Evolutionary conservation across 345 rosid genomes (phyloP).

Genomic region (Hirschfeldia incana): DNA sequence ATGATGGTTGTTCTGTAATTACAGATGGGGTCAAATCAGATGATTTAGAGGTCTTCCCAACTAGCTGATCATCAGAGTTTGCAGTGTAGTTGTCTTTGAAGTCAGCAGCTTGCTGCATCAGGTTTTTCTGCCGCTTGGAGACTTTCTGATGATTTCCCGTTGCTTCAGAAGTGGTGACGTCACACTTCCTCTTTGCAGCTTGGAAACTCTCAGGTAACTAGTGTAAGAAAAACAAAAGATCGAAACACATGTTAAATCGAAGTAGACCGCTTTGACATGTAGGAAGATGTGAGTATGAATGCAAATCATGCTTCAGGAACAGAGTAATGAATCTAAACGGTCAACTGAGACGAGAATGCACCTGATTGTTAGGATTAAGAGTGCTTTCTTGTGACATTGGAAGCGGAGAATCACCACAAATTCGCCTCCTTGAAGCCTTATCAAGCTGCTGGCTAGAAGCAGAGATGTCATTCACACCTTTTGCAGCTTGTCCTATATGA

Average conservation of each 20-base stretch:
- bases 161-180: constrained; percentile 37
- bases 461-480: neutral
- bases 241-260: neutral
- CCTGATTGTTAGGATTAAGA: constrained; percentile 17
- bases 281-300: neutral
- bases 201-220: constrained; percentile 35
- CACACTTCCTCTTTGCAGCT: constrained; percentile 40
- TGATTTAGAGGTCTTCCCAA: constrained; percentile 24
- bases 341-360: neutral
- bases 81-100: constrained; percentile 10
- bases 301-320: constrained; percentile 3
- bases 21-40: constrained; percentile 28
- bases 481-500: constrained; percentile 10
- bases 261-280: neutral
- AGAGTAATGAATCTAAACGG: neutral
- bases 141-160: constrained; percentile 42
- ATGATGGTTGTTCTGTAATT: constrained; percentile 20
- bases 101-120: constrained; percentile 37
- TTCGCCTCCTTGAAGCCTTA: constrained; percentile 3
- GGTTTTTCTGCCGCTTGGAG: constrained; percentile 56
- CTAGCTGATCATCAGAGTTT: constrained; percentile 25
- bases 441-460: constrained; percentile 1
- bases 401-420: constrained; percentile 21
- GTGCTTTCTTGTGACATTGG: constrained; percentile 17
- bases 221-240: constrained; percentile 28